Evolutionary conservation across 129 eudicot species (phyloP).

Genomic region (Arctium minus): DNA sequence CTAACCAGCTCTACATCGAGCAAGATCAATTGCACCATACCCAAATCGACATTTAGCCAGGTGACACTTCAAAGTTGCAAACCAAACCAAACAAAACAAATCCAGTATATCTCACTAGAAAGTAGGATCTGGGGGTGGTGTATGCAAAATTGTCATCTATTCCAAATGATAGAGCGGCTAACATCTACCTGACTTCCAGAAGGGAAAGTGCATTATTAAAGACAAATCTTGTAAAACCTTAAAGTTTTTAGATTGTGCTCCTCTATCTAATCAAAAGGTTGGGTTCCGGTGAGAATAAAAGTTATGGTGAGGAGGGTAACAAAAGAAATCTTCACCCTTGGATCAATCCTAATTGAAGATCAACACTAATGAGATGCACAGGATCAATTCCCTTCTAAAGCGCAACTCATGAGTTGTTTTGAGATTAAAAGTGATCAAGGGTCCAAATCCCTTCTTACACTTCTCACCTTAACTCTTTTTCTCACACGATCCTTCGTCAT

Average conservation of each 20-base stretch:
- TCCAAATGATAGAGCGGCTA: background rate
- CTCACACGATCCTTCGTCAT: background rate
- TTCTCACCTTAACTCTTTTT: too few species aligned
- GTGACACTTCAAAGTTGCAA: constrained; percentile 25
- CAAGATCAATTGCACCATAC: constrained; percentile 28
- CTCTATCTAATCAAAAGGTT: background rate
- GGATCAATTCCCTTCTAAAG: too few species aligned
- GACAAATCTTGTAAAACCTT: background rate
- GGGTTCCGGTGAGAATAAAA: too few species aligned
- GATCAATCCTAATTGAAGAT: too few species aligned
- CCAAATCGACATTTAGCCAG: constrained; percentile 50
- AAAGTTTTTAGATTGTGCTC: background rate
- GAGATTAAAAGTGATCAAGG: too few species aligned
- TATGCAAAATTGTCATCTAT: background rate
- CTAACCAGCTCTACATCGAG: constrained; percentile 38
- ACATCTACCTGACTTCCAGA: background rate
- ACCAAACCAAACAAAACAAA: background rate
- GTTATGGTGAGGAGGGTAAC: too few species aligned
- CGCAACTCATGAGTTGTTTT: too few species aligned
- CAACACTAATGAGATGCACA: too few species aligned
- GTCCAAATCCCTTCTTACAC: too few species aligned
- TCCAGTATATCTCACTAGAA: background rate
- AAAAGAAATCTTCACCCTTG: too few species aligned
- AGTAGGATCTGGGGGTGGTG: background rate
- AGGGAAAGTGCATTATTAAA: background rate